Conservation (phyloP, 2,329 filamentous ascomycete species). For the Harringtonia lauricola region DNA sequence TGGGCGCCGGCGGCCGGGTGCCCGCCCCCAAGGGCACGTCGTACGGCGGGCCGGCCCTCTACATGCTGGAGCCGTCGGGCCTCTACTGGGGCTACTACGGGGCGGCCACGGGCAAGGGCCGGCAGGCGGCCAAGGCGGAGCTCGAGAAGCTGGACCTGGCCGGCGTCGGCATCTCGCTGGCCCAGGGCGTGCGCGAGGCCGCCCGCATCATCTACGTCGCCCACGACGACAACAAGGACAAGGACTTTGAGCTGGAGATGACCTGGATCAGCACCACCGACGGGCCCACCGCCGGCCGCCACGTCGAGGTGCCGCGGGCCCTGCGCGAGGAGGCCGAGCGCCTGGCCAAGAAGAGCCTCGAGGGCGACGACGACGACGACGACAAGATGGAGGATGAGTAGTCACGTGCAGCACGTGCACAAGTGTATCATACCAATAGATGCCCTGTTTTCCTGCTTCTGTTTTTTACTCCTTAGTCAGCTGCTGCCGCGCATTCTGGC, state of each 20-base stretch:
- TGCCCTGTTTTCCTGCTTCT: background rate
- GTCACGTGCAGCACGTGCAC: no score
- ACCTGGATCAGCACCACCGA: conserved; percentile 84
- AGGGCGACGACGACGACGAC: conserved; percentile 78
- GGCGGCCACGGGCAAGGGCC: conserved; percentile 90
- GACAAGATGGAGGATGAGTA: conserved; percentile 91
- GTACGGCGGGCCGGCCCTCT: conserved; percentile 83
- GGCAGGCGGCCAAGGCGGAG: conserved; percentile 95
- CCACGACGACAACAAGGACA: conserved; percentile 98
- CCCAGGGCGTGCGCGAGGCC: conserved; percentile 90
- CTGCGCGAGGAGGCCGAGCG: conserved; percentile 85
- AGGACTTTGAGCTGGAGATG: conserved; percentile 99
- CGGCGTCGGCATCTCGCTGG: conserved; percentile 63
- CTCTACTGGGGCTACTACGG: conserved; percentile 99
- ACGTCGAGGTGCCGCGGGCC: conserved; percentile 87
- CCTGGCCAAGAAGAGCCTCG: conserved; percentile 80
- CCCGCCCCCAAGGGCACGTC: conserved; percentile 56
- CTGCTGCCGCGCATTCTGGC: conserved; percentile 14
- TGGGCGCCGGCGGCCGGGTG: conserved; percentile 80
- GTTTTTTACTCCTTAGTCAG: background rate
- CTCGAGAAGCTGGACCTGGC: conserved; percentile 92
- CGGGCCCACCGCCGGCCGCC: conserved; percentile 84
- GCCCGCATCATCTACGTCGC: conserved; percentile 95
- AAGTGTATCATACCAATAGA: background rate
- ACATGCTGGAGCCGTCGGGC: conserved; percentile 98